Evolutionary conservation across 495 filamentous ascomycete genomes (phyloP), one percentile per base, ranked within the genome.

Genomic region (Lasiosphaeria ovina): DNA sequence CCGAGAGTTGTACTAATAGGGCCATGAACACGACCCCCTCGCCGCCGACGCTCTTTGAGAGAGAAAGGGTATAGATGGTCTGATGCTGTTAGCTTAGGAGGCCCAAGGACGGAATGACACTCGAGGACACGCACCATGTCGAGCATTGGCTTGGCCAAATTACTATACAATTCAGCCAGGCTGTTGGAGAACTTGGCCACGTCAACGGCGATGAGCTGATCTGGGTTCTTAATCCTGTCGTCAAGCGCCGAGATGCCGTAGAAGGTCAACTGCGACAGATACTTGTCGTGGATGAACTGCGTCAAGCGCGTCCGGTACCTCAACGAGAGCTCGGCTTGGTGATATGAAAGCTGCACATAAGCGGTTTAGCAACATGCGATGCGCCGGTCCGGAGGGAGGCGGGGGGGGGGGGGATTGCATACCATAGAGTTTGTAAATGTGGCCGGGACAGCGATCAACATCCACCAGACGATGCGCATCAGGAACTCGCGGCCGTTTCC

Each of bases 351-450:
- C 90, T 93, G 74, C 60, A 33, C 10, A n/a, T 1, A n/a, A 47
- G 11, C 12, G 44, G 1, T 14, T 47, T n/a, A 47, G 44, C 5
- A 47, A 47, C 12, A 47, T 14, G 16, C 7, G 38, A 9, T 31
- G 35, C 12, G 11, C 35, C 7, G 3, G 32, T 69, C 48, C 65
- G 50, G 48, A 57, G 47, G 14, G 14, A 31, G 17, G 44, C 2
- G 12, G 24, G 5, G 11, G 42, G 5, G 11, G 42, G n/a, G 55
- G 50, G 7, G 8, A 76, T 35, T 10, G 16, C 88, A 71, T 72
- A 95, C 90, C 95, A 98, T 98, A 2, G 94, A 97, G 74, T 98
- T 98, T 32, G 94, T 98, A 65, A 98, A 98, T 0, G 95, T 97
- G 16, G 94, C 95, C 4, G 94, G 94, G n/a, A 98, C 81, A 48